Percentiles rank a stretch among this genome's conserved stretches.
Conservation (phyloP, 768 basidiomycete genomes). For the Boletus patriciae region DNA sequence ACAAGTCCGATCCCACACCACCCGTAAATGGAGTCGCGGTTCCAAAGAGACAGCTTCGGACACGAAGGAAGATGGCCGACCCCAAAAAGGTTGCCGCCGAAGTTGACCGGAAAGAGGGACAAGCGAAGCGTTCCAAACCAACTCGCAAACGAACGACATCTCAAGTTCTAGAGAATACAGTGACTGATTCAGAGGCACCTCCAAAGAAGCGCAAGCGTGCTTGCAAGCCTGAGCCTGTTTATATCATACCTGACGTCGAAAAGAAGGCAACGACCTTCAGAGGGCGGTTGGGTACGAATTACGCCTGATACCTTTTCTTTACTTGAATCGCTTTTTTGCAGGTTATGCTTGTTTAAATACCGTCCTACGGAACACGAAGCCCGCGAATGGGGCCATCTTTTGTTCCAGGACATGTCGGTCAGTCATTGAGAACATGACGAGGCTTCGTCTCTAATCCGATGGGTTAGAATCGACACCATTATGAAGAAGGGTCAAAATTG, state of each 20-base stretch:
- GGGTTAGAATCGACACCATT: conserved; percentile 66
- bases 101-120: not conserved
- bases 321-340: conserved; percentile 18
- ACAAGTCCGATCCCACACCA: conserved; percentile 18
- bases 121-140: not conserved
- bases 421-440: conserved; percentile 1
- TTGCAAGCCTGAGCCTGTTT: conserved; percentile 50
- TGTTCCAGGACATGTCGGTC: conserved; percentile 71
- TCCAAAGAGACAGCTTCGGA: not conserved
- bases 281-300: conserved; percentile 53
- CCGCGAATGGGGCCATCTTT: conserved; percentile 64
- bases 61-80: not conserved
- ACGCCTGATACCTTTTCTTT: not conserved
- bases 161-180: conserved; percentile 12
- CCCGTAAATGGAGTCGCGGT: conserved; percentile 10
- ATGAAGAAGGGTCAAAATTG: conserved; percentile 78
- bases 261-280: conserved; percentile 65
- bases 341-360: conserved; percentile 89
- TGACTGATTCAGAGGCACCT: conserved; percentile 2
- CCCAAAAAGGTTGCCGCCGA: not conserved
- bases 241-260: conserved; percentile 72
- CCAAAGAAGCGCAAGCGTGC: conserved; percentile 32
- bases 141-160: conserved; percentile 10
- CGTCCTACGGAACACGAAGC: conserved; percentile 68
- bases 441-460: not conserved